A percentile compares a stretch with the other conserved stretches of the same genome.
phyloP scores from a whole-genome alignment of 1,139 yeast species.

The Diutina pseudorugosa region DNA sequence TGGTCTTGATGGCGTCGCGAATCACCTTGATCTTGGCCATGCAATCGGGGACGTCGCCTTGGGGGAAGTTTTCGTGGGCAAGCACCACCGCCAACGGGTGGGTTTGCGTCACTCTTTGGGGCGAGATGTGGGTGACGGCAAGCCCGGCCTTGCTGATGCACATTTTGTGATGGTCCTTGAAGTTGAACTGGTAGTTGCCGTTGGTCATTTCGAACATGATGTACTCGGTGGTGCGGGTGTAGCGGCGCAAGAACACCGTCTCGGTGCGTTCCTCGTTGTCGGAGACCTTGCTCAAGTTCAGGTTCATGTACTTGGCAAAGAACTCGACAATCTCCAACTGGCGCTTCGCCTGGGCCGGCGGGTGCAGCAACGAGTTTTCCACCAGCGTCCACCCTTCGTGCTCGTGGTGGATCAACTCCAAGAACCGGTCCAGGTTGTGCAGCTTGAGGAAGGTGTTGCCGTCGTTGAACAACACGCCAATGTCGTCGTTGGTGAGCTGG shows the following conservation, averaged over 20 bases:
- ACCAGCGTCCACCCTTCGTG: constrained; percentile 65
- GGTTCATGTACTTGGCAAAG: constrained; percentile 75
- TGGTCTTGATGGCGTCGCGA: constrained; percentile 8
- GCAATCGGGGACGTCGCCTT: constrained; percentile 41
- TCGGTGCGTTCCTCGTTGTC: constrained; percentile 46
- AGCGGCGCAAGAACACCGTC: constrained; percentile 67
- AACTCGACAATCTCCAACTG: constrained; percentile 76
- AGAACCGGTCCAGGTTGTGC: constrained; percentile 50
- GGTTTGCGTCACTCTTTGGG: constrained; percentile 62
- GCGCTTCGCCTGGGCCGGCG: constrained; percentile 51
- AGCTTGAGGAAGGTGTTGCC: constrained; percentile 68
- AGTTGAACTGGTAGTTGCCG: constrained; percentile 88
- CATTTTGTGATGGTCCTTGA: constrained; percentile 87
- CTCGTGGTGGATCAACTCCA: constrained; percentile 47
- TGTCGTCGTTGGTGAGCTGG: constrained; percentile 79
- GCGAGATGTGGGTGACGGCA: constrained; percentile 72
- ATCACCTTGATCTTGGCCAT: constrained; percentile 11
- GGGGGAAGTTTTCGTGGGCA: constrained; percentile 52
- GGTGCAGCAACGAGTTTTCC: constrained; percentile 42
- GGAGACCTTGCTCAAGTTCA: constrained; percentile 66
- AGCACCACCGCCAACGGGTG: constrained; percentile 50
- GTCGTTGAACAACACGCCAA: constrained; percentile 85
- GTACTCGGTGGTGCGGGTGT: constrained; percentile 63
- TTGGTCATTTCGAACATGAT: constrained; percentile 92
- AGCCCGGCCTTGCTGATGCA: constrained; percentile 68